Base-by-base conservation (phyloP, 1,284 basidiomycete species). In the Cutaneotrichosporon sp. region DNA sequence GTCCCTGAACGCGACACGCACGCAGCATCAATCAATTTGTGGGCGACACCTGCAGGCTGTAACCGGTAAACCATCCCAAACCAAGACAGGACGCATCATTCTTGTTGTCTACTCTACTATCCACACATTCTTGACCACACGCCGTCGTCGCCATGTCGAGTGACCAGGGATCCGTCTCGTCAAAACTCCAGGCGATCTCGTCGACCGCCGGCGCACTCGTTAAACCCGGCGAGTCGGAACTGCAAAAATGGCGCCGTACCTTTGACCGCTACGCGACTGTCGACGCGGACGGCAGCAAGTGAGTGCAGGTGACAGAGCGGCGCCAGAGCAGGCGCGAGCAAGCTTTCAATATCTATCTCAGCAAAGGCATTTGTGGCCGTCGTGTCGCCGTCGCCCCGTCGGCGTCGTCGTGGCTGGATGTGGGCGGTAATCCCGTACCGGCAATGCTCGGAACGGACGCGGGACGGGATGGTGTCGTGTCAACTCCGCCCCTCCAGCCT, bases 201-300 rank as follows among this genome's bases (percentile, higher is more conserved):
- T 52, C 55, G 18, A 62, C 66, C 2, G 63, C 67, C n/a, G 62
- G 49, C n/a, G 51, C 67, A 9, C 55, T 90, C 54, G 80, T 90
- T 44, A 76, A 84, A 41, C 80, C 86, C 20, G 87, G 84, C 34
- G 87, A 91, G 72, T 84, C 75, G 64, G 90, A 96, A 74, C 77
- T 93, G 49, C 85, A 82, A 70, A 81, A 87, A 61, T 96, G 91
- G 91, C 82, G 82, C 68, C 80, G 87, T 65, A 85, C 83, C 4
- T 96, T 94, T 73, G 89, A 94, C 52, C 65, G 80, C 46, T 86
- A 88, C 69, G 87, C 90, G 34, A 86, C 84, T 68, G 79, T 82
- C 26, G 77, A 80, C 46, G 69, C 83, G 38, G 81, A 86, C 49
- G 86, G 86, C 49, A 84, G 88, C 75, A 90, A 85, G 90, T 93